Percentiles rank a stretch among this genome's conserved stretches.
Evolutionary conservation across 192 early-diverging fungal species (phyloP).

Genomic region (Podila clonocystis): DNA sequence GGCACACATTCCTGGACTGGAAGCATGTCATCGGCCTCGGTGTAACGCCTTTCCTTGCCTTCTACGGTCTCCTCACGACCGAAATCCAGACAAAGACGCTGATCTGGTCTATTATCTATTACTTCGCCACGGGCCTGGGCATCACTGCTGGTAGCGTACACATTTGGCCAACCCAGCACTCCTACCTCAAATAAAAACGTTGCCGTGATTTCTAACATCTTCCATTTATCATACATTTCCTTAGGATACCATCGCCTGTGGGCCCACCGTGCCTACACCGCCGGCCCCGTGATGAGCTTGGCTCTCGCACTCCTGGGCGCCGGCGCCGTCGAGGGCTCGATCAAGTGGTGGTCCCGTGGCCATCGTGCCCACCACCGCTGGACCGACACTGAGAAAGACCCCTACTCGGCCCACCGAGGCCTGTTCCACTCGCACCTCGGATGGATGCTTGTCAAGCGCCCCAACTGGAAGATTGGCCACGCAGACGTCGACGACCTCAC

Average conservation of each 20-base stretch:
- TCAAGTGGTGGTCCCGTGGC: slow-evolving; percentile 89
- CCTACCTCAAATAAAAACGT: too few relatives aligned
- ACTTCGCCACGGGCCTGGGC: slow-evolving; percentile 84
- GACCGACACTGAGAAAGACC: slow-evolving; percentile 86
- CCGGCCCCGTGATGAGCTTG: slow-evolving; percentile 67
- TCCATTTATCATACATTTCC: not conserved
- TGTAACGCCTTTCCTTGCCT: slow-evolving; percentile 78
- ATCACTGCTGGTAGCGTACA: slow-evolving; percentile 68
- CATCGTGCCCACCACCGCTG: slow-evolving; percentile 91
- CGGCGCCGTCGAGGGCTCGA: slow-evolving; percentile 83
- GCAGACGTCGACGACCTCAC: slow-evolving; percentile 85
- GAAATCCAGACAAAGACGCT: slow-evolving; percentile 74
- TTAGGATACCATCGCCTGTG: slow-evolving; percentile 86
- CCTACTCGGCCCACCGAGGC: slow-evolving; percentile 83
- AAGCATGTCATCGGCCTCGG: slow-evolving; percentile 69
- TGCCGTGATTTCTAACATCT: not conserved
- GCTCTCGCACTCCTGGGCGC: slow-evolving; percentile 71
- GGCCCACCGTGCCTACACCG: slow-evolving; percentile 82
- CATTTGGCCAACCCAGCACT: too few relatives aligned
- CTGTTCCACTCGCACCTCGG: slow-evolving; percentile 85
- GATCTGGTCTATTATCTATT: slow-evolving; percentile 74
- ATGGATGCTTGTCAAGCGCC: slow-evolving; percentile 88
- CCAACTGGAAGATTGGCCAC: slow-evolving; percentile 75
- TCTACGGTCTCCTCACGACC: slow-evolving; percentile 83
- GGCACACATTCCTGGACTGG: slow-evolving; percentile 73